phyloP scores from a whole-genome alignment of 257 asterid species.

The Solanum neorickii region DNA sequence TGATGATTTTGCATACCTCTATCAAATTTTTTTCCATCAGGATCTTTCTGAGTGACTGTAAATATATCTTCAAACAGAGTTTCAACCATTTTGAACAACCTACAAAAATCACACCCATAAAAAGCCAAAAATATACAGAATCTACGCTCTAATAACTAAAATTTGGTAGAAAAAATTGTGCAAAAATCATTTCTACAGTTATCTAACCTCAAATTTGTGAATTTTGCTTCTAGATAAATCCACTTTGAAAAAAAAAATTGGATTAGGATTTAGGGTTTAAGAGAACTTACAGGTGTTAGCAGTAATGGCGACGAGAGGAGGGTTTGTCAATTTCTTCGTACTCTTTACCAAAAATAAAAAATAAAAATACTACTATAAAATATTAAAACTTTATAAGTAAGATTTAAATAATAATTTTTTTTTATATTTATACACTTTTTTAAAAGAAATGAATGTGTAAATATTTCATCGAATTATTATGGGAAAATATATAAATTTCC shows the following conservation, averaged over 20 bases:
- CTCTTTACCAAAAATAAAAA: background rate
- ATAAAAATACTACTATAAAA: too few relatives aligned
- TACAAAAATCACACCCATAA: background rate
- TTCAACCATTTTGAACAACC: constrained; percentile 54
- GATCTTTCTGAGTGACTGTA: constrained; percentile 46
- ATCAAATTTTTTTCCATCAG: constrained; percentile 81
- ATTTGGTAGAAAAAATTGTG: background rate
- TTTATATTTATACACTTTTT: too few relatives aligned
- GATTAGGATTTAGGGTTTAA: background rate
- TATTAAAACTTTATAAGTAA: too few relatives aligned
- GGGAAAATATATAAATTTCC: too few relatives aligned
- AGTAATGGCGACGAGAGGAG: too few relatives aligned
- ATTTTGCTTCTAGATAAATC: background rate
- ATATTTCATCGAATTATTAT: too few relatives aligned
- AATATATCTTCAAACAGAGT: constrained; percentile 78
- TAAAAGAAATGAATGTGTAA: too few relatives aligned
- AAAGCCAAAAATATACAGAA: background rate
- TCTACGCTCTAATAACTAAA: background rate
- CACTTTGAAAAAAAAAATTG: background rate
- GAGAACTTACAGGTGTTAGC: background rate
- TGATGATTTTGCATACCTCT: constrained; percentile 26
- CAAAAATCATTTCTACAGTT: background rate
- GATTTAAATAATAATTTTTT: too few relatives aligned
- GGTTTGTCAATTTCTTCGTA: background rate
- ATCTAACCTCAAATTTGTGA: background rate